Evolutionary conservation across 1,139 yeast species (phyloP).

Genomic region (Diutina catenulata): DNA sequence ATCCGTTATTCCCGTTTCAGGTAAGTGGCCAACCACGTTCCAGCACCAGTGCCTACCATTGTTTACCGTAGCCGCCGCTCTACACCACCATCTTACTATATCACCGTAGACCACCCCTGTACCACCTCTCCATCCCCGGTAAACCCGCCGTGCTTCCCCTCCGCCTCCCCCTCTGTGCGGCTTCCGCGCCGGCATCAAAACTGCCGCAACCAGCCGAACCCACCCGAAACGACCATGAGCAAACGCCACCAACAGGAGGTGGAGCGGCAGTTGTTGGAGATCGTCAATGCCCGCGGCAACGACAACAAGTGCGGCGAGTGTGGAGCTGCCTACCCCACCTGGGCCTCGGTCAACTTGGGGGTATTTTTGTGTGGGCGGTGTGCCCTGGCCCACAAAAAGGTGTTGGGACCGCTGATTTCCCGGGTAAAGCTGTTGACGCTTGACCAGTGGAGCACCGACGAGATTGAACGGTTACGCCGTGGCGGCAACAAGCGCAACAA

Average conservation of each 20-base stretch:
- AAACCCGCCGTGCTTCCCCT: no score
- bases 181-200: no score
- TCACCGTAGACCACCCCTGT: no score
- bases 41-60: no score
- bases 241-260: constrained; percentile 24
- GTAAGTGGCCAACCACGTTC: no score
- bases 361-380: constrained; percentile 68
- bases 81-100: no score
- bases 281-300: constrained; percentile 27
- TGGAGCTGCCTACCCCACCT: constrained; percentile 48
- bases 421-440: constrained; percentile 71
- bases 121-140: no score
- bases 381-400: constrained; percentile 64
- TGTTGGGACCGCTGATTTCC: constrained; percentile 37
- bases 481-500: constrained; percentile 61
- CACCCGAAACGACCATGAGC: constrained; percentile 13
- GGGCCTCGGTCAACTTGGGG: constrained; percentile 43
- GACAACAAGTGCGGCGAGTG: constrained; percentile 70
- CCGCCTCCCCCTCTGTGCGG: no score
- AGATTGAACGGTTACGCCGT: constrained; percentile 43
- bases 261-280: constrained; percentile 32
- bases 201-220: no score
- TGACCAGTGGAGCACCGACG: constrained; percentile 62
- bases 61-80: no score
- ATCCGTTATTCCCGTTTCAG: no score